Evolutionary conservation across 2,329 filamentous ascomycete species (phyloP).

Genomic region (Stagonosporopsis tanaceti): DNA sequence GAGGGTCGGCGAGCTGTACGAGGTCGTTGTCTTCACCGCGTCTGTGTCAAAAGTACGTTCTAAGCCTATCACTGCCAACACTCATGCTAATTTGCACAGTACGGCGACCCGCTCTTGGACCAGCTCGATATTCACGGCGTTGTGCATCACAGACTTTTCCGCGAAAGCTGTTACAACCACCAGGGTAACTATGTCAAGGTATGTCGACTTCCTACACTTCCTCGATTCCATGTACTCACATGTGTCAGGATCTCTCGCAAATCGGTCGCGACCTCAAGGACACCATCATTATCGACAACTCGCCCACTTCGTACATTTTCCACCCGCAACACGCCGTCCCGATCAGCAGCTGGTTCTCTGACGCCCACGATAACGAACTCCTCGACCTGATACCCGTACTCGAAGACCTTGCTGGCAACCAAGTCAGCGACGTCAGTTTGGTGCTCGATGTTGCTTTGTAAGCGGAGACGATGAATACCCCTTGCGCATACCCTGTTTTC

Average conservation of each 20-base stretch:
- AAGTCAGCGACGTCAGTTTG: constrained; percentile 94
- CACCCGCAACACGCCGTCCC: constrained; percentile 98
- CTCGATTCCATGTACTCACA: constrained; percentile 14
- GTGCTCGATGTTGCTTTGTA: constrained; percentile 87
- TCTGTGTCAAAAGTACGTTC: constrained; percentile 88
- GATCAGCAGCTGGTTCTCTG: constrained; percentile 99
- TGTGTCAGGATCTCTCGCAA: constrained; percentile 81
- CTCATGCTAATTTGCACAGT: constrained; percentile 61
- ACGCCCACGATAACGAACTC: constrained; percentile 98
- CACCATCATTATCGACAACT: constrained; percentile 99
- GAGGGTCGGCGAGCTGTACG: constrained; percentile 94
- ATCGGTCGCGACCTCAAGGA: constrained; percentile 94
- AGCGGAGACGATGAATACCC: constrained; percentile 40
- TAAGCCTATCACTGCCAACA: not conserved
- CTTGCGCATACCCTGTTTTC: constrained; percentile 36
- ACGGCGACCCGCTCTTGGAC: constrained; percentile 93
- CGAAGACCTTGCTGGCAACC: constrained; percentile 88
- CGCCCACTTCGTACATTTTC: constrained; percentile 98
- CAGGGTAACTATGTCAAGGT: constrained; percentile 98
- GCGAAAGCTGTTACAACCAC: constrained; percentile 99
- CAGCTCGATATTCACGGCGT: constrained; percentile 97
- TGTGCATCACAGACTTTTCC: constrained; percentile 93
- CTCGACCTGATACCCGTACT: constrained; percentile 97
- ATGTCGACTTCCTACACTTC: constrained; percentile 11
- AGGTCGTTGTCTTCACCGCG: constrained; percentile 98